These are phyloP conservation scores for Aspergillus sp. DNA, from an alignment of 2,329 filamentous ascomycete genomes.

Conservation along the genomic window DNA sequence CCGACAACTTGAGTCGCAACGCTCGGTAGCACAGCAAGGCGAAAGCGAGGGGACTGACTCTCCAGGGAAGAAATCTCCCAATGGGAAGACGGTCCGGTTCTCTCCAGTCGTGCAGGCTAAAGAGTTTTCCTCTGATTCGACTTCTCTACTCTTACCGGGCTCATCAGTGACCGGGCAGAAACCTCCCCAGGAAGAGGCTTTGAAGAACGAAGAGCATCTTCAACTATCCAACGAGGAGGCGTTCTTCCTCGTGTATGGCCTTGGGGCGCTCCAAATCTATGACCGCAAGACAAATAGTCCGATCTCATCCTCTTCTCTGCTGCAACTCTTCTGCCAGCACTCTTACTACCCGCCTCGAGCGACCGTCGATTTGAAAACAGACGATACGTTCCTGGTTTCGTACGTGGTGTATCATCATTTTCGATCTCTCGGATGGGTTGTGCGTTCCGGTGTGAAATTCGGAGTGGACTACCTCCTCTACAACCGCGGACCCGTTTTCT, in stretches of 20 bases:
- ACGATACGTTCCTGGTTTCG: conserved; percentile 80
- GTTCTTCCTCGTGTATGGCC: conserved; percentile 80
- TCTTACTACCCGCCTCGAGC: conserved; percentile 65
- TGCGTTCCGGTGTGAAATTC: conserved; percentile 90
- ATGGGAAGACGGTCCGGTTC: conserved; percentile 65
- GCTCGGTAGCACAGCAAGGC: conserved; percentile 14
- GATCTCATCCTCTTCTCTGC: conserved; percentile 56
- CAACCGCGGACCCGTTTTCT: conserved; percentile 86
- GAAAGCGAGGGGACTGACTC: conserved; percentile 7
- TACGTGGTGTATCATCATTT: conserved; percentile 96
- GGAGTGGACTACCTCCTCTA: conserved; percentile 94
- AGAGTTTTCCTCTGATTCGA: conserved; percentile 47
- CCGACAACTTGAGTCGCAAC: conserved; percentile 21
- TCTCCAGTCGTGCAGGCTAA: conserved; percentile 65
- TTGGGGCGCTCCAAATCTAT: conserved; percentile 69
- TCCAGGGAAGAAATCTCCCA: conserved; percentile 10
- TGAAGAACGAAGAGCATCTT: conserved; percentile 72
- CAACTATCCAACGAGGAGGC: conserved; percentile 87
- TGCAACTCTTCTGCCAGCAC: conserved; percentile 65
- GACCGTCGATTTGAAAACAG: conserved; percentile 56
- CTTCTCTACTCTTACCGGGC: conserved; percentile 13
- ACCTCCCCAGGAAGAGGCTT: conserved; percentile 20
- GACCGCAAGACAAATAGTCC: conserved; percentile 32
- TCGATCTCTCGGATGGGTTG: conserved; percentile 90
- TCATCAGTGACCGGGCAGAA: conserved; percentile 11